Percentiles rank a stretch among this genome's conserved stretches.
phyloP scores from a whole-genome alignment of 2,329 filamentous ascomycete genomes.

The Pseudovirgaria hyperparasitica region DNA sequence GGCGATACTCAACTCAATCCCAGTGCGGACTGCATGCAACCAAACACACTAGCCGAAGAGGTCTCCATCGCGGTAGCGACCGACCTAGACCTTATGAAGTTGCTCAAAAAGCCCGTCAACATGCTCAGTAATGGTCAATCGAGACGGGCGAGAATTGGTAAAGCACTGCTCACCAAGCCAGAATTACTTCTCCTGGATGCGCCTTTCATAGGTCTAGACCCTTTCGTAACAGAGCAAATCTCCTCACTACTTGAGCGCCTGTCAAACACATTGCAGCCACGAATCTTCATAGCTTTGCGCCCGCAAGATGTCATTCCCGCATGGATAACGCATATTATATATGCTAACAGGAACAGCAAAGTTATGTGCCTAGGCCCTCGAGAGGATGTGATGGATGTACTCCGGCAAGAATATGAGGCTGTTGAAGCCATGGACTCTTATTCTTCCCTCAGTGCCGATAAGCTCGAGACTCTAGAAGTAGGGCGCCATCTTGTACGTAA shows the following conservation, averaged over 20 bases:
- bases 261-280: constrained; percentile 52
- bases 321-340: constrained; percentile 79
- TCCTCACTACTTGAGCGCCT: constrained; percentile 58
- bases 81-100: constrained; percentile 54
- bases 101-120: constrained; percentile 71
- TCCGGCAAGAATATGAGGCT: constrained; percentile 15
- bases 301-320: constrained; percentile 79
- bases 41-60: constrained; percentile 34
- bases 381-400: constrained; percentile 43
- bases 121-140: constrained; percentile 93
- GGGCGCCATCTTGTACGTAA: constrained; percentile 15
- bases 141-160: constrained; percentile 73
- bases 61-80: constrained; percentile 48
- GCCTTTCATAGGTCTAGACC: constrained; percentile 93
- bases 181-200: constrained; percentile 81
- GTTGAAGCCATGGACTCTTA: constrained; percentile 8
- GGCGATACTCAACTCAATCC: constrained; percentile 79
- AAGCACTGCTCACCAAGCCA: constrained; percentile 65
- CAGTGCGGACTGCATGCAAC: constrained; percentile 33
- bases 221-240: constrained; percentile 60
- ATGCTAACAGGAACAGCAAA: constrained; percentile 54
- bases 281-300: constrained; percentile 63
- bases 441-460: constrained; percentile 8
- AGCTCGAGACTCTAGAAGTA: constrained; percentile 15
- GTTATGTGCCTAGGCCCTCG: constrained; percentile 55